phyloP scores from a whole-genome alignment of 805 yeast species.

The Candida andamanensis region DNA sequence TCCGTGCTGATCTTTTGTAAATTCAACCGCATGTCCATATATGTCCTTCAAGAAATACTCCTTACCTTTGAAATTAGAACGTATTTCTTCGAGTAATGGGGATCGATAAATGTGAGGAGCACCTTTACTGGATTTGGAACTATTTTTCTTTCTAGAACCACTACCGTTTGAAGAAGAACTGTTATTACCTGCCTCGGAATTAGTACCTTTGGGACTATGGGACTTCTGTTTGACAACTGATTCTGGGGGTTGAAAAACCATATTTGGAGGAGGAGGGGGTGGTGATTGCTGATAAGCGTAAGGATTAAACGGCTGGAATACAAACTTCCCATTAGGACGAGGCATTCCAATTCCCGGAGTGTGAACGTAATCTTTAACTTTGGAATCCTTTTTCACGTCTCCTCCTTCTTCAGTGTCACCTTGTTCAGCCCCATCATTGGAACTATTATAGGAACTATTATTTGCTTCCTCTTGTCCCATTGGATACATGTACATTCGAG shows the following conservation, averaged over 20 bases:
- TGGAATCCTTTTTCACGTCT: not conserved
- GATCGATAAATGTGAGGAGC: slow-evolving; percentile 59
- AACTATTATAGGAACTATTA: slow-evolving; percentile 2
- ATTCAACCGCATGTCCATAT: slow-evolving; percentile 83
- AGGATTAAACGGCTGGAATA: slow-evolving; percentile 49
- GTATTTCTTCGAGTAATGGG: slow-evolving; percentile 79
- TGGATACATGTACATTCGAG: slow-evolving; percentile 20
- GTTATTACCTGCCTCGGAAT: slow-evolving; percentile 4
- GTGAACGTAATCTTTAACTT: slow-evolving; percentile 5
- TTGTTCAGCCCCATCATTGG: slow-evolving; percentile 6
- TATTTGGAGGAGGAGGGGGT: slow-evolving; percentile 17
- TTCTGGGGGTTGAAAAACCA: slow-evolving; percentile 4
- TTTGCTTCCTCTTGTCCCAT: slow-evolving; percentile 17
- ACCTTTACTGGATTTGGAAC: slow-evolving; percentile 12
- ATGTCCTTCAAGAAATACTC: slow-evolving; percentile 65
- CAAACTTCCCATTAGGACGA: slow-evolving; percentile 29
- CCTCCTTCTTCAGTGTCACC: not conserved
- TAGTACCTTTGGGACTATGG: slow-evolving; percentile 4
- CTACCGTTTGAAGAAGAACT: slow-evolving; percentile 3
- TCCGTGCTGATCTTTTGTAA: slow-evolving; percentile 94
- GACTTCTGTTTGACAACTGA: slow-evolving; percentile 4
- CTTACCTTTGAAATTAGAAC: slow-evolving; percentile 57
- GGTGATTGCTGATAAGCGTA: slow-evolving; percentile 35
- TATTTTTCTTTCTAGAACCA: slow-evolving; percentile 10
- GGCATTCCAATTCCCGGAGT: slow-evolving; percentile 32